These are phyloP conservation scores for Phyllosticta capitalensis DNA, from an alignment of 2,329 filamentous ascomycete genomes.

Conservation along the genomic window DNA sequence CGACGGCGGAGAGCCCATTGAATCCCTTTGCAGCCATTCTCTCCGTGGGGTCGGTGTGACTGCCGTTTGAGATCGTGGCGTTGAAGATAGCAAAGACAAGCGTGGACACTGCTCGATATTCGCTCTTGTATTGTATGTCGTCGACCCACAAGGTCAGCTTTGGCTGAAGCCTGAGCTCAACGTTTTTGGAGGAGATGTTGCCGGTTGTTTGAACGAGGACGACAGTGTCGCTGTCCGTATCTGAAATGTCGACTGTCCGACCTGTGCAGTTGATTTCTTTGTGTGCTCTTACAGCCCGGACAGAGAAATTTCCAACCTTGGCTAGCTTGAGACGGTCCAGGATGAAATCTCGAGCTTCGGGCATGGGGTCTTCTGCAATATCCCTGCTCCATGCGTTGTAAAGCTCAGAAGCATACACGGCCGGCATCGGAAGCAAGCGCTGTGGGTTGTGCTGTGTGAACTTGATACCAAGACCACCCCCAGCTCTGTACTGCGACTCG, in stretches of 20 bases:
- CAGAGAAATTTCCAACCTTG: neutral
- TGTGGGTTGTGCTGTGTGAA: slow-evolving; percentile 5
- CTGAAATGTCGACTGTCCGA: neutral
- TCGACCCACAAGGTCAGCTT: slow-evolving; percentile 9
- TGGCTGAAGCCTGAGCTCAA: neutral
- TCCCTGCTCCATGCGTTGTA: slow-evolving; percentile 5
- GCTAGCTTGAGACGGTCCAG: neutral
- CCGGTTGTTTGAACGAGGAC: neutral
- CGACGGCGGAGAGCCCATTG: neutral
- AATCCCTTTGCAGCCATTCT: neutral
- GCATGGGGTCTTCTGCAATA: slow-evolving; percentile 2
- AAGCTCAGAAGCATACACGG: neutral
- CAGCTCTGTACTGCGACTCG: neutral
- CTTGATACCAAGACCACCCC: neutral
- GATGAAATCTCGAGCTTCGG: slow-evolving; percentile 1
- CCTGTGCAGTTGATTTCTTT: slow-evolving; percentile 1
- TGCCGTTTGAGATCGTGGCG: slow-evolving; percentile 1
- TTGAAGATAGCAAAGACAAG: slow-evolving; percentile 6
- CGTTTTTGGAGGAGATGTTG: neutral
- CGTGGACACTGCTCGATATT: slow-evolving; percentile 1
- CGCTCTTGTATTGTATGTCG: neutral
- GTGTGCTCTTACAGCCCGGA: slow-evolving; percentile 2
- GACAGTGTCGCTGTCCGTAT: neutral
- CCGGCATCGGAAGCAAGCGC: neutral
- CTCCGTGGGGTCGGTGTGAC: neutral